Conservation (phyloP, 2,329 filamentous ascomycete genomes). For the Fusarium anguioides region DNA sequence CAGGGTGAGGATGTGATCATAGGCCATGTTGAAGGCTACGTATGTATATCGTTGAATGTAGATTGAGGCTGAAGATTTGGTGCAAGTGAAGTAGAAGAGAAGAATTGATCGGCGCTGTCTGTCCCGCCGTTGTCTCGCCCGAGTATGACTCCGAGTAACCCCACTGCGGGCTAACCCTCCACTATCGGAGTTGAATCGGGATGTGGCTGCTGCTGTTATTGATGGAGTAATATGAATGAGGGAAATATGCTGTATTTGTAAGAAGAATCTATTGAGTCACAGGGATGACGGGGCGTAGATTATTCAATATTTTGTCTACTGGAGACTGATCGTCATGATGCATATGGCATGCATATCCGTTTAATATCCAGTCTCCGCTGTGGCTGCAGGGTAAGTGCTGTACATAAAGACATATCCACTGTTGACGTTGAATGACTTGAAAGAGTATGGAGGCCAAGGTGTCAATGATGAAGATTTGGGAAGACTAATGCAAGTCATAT, state of each 20-base stretch:
- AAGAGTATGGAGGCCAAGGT: not conserved
- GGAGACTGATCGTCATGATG: slow-evolving; percentile 3
- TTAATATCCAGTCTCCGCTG: slow-evolving; percentile 21
- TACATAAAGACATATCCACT: slow-evolving; percentile 3
- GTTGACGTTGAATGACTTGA: not conserved
- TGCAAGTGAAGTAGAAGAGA: not conserved
- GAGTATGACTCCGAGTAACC: slow-evolving; percentile 40
- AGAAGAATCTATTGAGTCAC: not conserved
- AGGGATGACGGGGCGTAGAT: not conserved
- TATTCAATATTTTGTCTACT: not conserved
- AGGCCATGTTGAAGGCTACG: slow-evolving; percentile 50
- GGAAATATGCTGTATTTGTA: slow-evolving; percentile 1
- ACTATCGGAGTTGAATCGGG: slow-evolving; percentile 28
- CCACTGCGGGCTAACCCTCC: slow-evolving; percentile 46
- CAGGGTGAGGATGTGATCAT: slow-evolving; percentile 80
- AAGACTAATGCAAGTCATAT: not conserved
- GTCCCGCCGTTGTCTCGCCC: slow-evolving; percentile 12
- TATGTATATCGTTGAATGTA: not conserved
- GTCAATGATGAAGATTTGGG: not conserved
- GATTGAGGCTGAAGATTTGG: not conserved
- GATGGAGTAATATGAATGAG: not conserved
- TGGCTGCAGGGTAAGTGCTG: slow-evolving; percentile 13
- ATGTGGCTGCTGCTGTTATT: slow-evolving; percentile 7
- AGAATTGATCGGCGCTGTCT: slow-evolving; percentile 6
- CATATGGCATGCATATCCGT: not conserved